Percentiles rank a stretch among this genome's conserved stretches.
phyloP scores from a whole-genome alignment of 495 filamentous ascomycete genomes.

The Xylaria grammica region DNA sequence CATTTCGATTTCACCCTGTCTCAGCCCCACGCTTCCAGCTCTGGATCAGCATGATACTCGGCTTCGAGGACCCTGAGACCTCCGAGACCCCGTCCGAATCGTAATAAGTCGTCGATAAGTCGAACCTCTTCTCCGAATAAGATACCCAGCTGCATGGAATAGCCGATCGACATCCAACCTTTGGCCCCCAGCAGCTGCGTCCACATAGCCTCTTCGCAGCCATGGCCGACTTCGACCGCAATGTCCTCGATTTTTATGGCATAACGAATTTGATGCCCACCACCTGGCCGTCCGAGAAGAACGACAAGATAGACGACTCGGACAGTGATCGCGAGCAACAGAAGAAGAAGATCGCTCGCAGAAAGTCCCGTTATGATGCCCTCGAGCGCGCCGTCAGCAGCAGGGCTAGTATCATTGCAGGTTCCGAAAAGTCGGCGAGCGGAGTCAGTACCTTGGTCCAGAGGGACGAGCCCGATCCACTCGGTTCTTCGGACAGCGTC shows the following conservation, averaged over 20 bases:
- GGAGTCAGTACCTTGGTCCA: conserved; percentile 78
- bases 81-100: neutral
- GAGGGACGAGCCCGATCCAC: conserved; percentile 88
- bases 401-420: conserved; percentile 66
- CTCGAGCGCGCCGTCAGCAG: conserved; percentile 75
- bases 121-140: too few species aligned
- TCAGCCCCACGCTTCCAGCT: neutral
- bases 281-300: conserved; percentile 85
- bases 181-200: neutral
- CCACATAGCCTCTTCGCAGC: neutral
- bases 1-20: too few species aligned
- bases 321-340: conserved; percentile 61
- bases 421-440: conserved; percentile 67
- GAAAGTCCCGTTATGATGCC: conserved; percentile 81
- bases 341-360: conserved; percentile 56
- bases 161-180: neutral
- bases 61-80: neutral
- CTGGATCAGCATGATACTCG: neutral
- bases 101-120: too few species aligned
- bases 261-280: conserved; percentile 77
- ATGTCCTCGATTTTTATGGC: conserved; percentile 87
- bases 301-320: conserved; percentile 67
- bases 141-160: neutral
- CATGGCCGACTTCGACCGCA: conserved; percentile 70
- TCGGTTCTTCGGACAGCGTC: conserved; percentile 84